Evolutionary conservation across 805 yeast genomes (phyloP), one percentile per base, ranked within the genome.

Genomic region (Schizosaccharomyces japonicus): DNA sequence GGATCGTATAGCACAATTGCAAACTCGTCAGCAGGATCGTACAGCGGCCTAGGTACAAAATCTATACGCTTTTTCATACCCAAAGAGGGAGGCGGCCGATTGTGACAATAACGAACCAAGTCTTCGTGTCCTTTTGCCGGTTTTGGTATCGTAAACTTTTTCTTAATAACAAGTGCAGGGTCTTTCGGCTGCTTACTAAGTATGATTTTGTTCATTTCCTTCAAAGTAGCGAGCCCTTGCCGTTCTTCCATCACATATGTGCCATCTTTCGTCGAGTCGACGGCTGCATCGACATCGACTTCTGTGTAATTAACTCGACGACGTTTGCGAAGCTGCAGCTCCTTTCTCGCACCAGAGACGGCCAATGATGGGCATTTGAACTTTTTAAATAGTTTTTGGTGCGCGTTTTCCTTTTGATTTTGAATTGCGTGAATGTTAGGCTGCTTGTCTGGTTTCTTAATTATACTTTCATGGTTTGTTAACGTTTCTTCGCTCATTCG

Each of bases 1-100:
- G 98, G 98, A 60, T 90, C 98, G 57, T 83, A 90, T 42, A 90
- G 66, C 1, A 90, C 95, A 49, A 90, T 82, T 2, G 98, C 95
- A 56, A 81, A 76, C 59, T 90, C 95, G 51, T 78, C 84, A 40
- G 78, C 69, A 0, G 98, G 98, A 62, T 90, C 98, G 58, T 87
- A 92, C n/a, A 90, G 66, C 1, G 98, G 92, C 50, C 84, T 65
- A 3, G 96, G 94, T n/a, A 81, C 80, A 48, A 81, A 62, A 26
- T 61, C 61, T 1, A 72, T 66, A 1, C 75, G 70, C 33, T 78
- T 71, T 52, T 78, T 72, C 50, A 84, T 83, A 0, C 98, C 98
- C 50, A 87, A 65, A 0, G 93, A 80, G 0, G 92, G 81, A 0
- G 94, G 85, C 1, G 84, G 56, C 6, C 50, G 49, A 8, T 48